Evolutionary conservation across 768 basidiomycete species (phyloP).

Genomic region (Russula emetica): DNA sequence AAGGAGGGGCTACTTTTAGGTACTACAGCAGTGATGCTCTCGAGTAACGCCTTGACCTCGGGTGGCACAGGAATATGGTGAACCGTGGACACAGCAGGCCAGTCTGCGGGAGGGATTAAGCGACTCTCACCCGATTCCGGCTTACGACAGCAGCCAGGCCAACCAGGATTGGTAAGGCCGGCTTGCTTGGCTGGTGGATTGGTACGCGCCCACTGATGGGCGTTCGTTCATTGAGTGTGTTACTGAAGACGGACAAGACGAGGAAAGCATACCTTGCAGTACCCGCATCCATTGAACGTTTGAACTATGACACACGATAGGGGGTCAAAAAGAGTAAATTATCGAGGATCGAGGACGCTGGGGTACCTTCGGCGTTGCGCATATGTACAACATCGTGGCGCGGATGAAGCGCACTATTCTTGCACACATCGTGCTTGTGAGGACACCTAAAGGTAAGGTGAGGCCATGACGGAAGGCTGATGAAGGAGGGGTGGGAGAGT

Average conservation of each 20-base stretch:
- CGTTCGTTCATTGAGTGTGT: background rate
- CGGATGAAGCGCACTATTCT: constrained; percentile 69
- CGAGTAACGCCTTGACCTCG: constrained; percentile 65
- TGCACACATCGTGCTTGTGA: constrained; percentile 69
- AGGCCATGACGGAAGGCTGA: constrained; percentile 25
- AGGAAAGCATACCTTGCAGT: constrained; percentile 67
- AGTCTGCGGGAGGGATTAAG: constrained; percentile 67
- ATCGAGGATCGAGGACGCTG: constrained; percentile 13
- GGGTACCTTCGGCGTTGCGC: constrained; percentile 82
- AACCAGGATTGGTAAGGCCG: constrained; percentile 67
- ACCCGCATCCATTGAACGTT: constrained; percentile 82
- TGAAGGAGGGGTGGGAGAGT: constrained; percentile 20
- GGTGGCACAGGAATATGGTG: constrained; percentile 70
- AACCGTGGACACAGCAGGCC: constrained; percentile 73
- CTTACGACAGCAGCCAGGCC: constrained; percentile 88
- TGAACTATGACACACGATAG: constrained; percentile 47
- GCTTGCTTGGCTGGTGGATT: constrained; percentile 51
- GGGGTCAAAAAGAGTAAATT: constrained; percentile 20
- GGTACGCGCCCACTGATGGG: constrained; percentile 62
- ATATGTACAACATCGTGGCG: constrained; percentile 73
- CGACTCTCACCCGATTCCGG: constrained; percentile 57
- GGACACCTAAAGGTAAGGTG: constrained; percentile 54
- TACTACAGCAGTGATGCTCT: constrained; percentile 38
- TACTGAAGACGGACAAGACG: constrained; percentile 2
- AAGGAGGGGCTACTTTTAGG: constrained; percentile 34